A percentile compares a stretch with the other conserved stretches of the same genome.
Conservation (phyloP, 1,284 basidiomycete genomes). For the Hemileia vastatrix region DNA sequence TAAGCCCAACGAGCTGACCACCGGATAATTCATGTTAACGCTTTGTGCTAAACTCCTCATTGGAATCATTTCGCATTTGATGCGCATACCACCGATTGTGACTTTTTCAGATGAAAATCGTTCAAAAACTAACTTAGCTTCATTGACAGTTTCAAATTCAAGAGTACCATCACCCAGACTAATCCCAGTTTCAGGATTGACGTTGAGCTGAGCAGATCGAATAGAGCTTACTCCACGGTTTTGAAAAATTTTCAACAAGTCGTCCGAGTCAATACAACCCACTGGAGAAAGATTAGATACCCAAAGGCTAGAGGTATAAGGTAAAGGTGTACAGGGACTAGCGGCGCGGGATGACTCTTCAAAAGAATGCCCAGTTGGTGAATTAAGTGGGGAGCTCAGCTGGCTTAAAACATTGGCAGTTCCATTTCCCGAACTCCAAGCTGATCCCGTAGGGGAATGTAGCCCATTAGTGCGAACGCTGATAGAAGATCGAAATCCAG, state of each 20-base stretch:
- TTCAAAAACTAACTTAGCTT: constrained; percentile 5
- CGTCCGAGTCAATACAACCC: constrained; percentile 19
- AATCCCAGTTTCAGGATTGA: constrained; percentile 15
- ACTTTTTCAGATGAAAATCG: constrained; percentile 7
- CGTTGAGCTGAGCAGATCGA: constrained; percentile 9
- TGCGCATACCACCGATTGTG: constrained; percentile 3
- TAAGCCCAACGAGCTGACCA: no score
- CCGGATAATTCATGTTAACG: no score
- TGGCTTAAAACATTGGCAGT: no score
- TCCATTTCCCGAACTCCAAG: no score
- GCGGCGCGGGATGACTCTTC: no score
- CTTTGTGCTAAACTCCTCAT: no score
- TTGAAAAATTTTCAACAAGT: constrained; percentile 14
- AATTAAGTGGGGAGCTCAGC: not conserved
- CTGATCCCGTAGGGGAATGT: no score
- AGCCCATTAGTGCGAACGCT: no score
- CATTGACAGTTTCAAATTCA: constrained; percentile 5
- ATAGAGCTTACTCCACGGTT: constrained; percentile 6
- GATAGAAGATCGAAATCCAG: no score
- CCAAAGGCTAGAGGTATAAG: not conserved
- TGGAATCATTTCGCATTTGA: no score
- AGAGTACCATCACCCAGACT: constrained; percentile 15
- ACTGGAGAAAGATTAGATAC: constrained; percentile 21
- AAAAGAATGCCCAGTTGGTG: not conserved
- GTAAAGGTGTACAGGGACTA: no score